Evolutionary conservation across 192 early-diverging fungal genomes (phyloP), one percentile per base, ranked within the genome.

Genomic region (Coemansia sp.): DNA sequence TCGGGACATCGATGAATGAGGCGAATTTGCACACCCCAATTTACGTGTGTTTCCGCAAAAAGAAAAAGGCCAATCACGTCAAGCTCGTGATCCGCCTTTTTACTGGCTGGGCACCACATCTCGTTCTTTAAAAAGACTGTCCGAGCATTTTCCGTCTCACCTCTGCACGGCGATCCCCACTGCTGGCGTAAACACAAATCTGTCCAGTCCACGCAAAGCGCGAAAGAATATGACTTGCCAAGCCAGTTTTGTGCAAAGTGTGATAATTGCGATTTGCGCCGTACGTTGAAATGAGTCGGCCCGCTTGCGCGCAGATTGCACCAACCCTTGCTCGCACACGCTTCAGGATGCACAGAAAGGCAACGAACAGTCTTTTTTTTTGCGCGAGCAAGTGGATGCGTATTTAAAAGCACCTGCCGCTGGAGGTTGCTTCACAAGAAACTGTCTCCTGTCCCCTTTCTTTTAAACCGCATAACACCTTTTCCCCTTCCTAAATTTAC

Each of bases 101-200:
- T n/a, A 44, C 5, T 44, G 42, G 42, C n/a, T 6, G 6, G 12
- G n/a, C 8, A 18, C 18, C 40, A 16, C 12, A 6, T 21, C 18
- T 18, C 18, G 19, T 7, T 12, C 43, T 44, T 44, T 44, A 9
- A 44, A 44, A 44, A 40, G 38, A 16, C 8, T 16, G 1, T 14
- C 46, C 48, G 48, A 50, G 48, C 28, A 50, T 50, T 50, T 50
- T 30, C 48, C 48, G 48, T 16, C 18, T 44, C n/a, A 16, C 7
- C 25, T 25, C 23, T 50, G 48, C 48, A 50, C 11, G 48, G 27
- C 48, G 48, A 50, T 50, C 48, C 14, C 24, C 25, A 14, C 14
- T 28, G 4, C 25, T 29, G 48, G 48, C 6, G 48, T 50, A 50
- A 50, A 50, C 48, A 50, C 12, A 28, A 40, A 40, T 16, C n/a